Conservation (phyloP, 306 rosid species). For the Rosa persica region DNA sequence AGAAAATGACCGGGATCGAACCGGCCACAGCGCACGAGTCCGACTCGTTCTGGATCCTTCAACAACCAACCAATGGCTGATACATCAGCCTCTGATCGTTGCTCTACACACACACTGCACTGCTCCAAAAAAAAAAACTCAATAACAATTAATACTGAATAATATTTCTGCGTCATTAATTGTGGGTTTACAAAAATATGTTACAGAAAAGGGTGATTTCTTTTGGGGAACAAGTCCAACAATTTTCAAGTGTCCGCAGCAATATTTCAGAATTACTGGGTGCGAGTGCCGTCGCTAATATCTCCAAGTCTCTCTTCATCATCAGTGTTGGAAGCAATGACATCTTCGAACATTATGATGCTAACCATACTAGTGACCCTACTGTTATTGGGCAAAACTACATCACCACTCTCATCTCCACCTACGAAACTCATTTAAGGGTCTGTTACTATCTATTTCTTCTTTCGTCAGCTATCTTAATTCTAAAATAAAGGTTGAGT, state of each 20-base stretch:
- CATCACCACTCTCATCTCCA: constrained; percentile 11
- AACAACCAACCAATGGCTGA: no score
- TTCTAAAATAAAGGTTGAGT: neutral
- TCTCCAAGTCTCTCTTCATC: constrained; percentile 26
- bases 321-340: constrained; percentile 33
- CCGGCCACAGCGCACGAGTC: no score
- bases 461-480: neutral
- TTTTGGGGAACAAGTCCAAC: constrained; percentile 22
- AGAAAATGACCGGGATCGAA: no score
- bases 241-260: constrained; percentile 15
- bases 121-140: neutral
- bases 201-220: constrained; percentile 13
- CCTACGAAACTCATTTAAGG: constrained; percentile 23
- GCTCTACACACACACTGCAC: no score
- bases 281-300: neutral
- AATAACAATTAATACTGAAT: neutral
- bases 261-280: neutral
- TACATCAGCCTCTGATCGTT: no score
- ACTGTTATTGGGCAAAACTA: neutral
- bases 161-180: neutral
- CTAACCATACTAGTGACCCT: neutral
- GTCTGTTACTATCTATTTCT: neutral
- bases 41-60: no score
- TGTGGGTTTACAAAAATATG: neutral
- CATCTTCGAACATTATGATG: constrained; percentile 22